phyloP scores from a whole-genome alignment of 305 asterid genomes.

The Caryopteris hybrid region DNA sequence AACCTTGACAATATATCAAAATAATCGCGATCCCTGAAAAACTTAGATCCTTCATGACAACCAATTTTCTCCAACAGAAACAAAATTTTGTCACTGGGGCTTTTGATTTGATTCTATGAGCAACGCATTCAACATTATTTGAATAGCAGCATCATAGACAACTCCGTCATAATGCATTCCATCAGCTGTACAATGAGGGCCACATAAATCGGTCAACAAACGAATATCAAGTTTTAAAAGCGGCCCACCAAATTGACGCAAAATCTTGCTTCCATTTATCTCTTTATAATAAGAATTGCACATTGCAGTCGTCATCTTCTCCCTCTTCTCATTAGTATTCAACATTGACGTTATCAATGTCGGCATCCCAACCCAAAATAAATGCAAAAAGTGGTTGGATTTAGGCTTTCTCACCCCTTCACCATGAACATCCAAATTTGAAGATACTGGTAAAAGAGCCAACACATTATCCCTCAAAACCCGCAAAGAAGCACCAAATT shows the following conservation, averaged over 20 bases:
- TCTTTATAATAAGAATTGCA: constrained; percentile 48
- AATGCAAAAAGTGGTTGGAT: constrained; percentile 41
- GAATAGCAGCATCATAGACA: constrained; percentile 73
- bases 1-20: not conserved
- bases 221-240: constrained; percentile 60
- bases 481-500: constrained; percentile 50
- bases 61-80: constrained; percentile 16
- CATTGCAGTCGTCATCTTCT: constrained; percentile 49
- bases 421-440: constrained; percentile 28
- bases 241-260: constrained; percentile 67
- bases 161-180: constrained; percentile 88
- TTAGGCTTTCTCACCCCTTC: constrained; percentile 26
- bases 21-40: constrained; percentile 1
- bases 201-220: constrained; percentile 58
- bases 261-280: constrained; percentile 48
- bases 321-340: constrained; percentile 68
- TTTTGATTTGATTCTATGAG: constrained; percentile 85
- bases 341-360: constrained; percentile 59
- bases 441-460: constrained; percentile 59
- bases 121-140: constrained; percentile 76
- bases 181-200: constrained; percentile 58
- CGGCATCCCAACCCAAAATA: constrained; percentile 95
- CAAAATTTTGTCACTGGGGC: constrained; percentile 33
- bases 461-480: constrained; percentile 46
- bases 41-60: constrained; percentile 4